These are phyloP conservation scores for Rugonectria rugulosa DNA, from an alignment of 2,329 filamentous ascomycete genomes.

Conservation along the genomic window DNA sequence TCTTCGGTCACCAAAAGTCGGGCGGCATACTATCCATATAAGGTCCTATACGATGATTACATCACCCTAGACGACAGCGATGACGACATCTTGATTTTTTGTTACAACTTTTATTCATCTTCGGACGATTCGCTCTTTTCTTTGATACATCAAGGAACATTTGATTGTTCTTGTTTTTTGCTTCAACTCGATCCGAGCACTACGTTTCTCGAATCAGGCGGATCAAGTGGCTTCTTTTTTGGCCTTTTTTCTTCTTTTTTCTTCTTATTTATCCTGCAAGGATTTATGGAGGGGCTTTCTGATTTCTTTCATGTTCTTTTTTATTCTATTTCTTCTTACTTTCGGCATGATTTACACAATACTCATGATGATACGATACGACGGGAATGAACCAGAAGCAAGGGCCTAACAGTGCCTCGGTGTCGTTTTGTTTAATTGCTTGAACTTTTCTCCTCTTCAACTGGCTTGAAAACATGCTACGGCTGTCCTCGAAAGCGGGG, in stretches of 20 bases:
- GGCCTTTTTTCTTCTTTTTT: slow-evolving; percentile 11
- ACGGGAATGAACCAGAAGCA: slow-evolving; percentile 37
- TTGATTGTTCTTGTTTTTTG: neutral
- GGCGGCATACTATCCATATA: slow-evolving; percentile 29
- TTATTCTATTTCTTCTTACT: slow-evolving; percentile 13
- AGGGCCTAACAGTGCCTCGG: slow-evolving; percentile 37
- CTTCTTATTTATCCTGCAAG: slow-evolving; percentile 13
- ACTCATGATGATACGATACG: slow-evolving; percentile 40
- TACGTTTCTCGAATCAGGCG: slow-evolving; percentile 4
- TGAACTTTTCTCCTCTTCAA: slow-evolving; percentile 12
- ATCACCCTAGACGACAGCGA: slow-evolving; percentile 36
- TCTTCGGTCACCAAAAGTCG: slow-evolving; percentile 22
- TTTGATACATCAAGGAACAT: slow-evolving; percentile 22
- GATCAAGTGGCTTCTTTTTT: slow-evolving; percentile 18
- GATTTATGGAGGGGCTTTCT: slow-evolving; percentile 14
- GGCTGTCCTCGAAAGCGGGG: slow-evolving; percentile 6
- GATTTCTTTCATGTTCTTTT: slow-evolving; percentile 21
- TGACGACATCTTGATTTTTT: slow-evolving; percentile 27
- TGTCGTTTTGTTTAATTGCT: slow-evolving; percentile 30
- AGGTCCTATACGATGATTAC: slow-evolving; percentile 36
- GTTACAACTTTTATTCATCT: neutral
- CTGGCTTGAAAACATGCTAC: slow-evolving; percentile 9
- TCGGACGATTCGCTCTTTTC: neutral
- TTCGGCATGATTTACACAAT: slow-evolving; percentile 27
- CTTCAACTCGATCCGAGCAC: neutral